Evolutionary conservation across 1,139 yeast genomes (phyloP), one percentile per base, ranked within the genome.

Genomic region (Candida glucosophila): DNA sequence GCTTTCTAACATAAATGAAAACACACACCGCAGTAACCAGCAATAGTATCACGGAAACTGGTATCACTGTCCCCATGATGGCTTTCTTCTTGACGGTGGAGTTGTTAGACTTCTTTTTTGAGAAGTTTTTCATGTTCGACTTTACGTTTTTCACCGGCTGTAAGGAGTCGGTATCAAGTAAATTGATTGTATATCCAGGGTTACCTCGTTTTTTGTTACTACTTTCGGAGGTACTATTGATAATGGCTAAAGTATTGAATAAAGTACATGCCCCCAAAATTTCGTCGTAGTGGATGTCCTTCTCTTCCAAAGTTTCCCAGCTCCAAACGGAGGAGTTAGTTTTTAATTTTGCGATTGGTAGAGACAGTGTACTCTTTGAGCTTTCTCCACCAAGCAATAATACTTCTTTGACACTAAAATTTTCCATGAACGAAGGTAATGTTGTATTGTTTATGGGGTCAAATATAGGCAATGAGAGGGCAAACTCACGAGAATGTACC

Each of bases 251-350:
- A 3, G 68, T 61, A 22, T 63, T 53, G 38, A 62, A 66, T 9
- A 66, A 50, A 9, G 68, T 53, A 2, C 62, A 66, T 3, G 67
- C 67, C 2, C 72, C 72, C 11, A 54, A 27, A 13, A 58, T 46
- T 15, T 51, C 50, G 17, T 37, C 36, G 15, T 33, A 25, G 6
- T 43, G 29, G 15, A 49, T 19, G 6, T 29, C 23, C 10, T 35
- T 26, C 12, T 38, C 32, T 5, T 39, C 25, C 2, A 52, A 32
- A 1, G 44, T 27, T 17, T 39, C 33, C 58, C 64, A 63, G 9
- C 27, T 22, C 68, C 68, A 63, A 22, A 43, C 41, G 33, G 55
- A 58, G 4, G 49, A 28, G 4, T 33, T 27, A 23, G 50, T 38
- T 4, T 37, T 20, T 16, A 64, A 42, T 23, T 44, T 47, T 5